A percentile compares a stretch with the other conserved stretches of the same genome.
Conservation (phyloP, 1,139 yeast genomes). For the Magnusiomyces suaveolens region DNA sequence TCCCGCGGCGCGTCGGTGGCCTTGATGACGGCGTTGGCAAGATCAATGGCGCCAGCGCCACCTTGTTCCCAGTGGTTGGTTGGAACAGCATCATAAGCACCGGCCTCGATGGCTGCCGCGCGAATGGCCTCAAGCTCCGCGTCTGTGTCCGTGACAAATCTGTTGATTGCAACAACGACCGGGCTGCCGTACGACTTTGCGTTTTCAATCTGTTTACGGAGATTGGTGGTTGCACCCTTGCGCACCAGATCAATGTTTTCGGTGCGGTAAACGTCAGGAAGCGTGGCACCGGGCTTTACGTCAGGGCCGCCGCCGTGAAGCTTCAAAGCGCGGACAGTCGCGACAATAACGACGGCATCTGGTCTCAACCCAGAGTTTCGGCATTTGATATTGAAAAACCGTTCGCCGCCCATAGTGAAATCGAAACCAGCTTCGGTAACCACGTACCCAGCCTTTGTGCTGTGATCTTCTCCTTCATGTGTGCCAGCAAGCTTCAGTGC, state of each 20-base stretch:
- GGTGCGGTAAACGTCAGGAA: slow-evolving; percentile 75
- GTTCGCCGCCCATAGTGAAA: slow-evolving; percentile 98
- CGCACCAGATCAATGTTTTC: slow-evolving; percentile 80
- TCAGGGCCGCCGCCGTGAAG: slow-evolving; percentile 99
- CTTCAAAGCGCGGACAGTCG: slow-evolving; percentile 94
- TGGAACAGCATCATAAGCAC: slow-evolving; percentile 88
- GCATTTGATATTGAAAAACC: slow-evolving; percentile 93
- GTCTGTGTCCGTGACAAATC: slow-evolving; percentile 75
- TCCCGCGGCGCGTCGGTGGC: slow-evolving; percentile 57
- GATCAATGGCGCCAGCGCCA: slow-evolving; percentile 83
- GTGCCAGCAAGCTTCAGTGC: slow-evolving; percentile 89
- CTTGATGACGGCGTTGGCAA: slow-evolving; percentile 75
- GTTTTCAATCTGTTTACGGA: slow-evolving; percentile 83
- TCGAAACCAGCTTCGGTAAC: slow-evolving; percentile 98
- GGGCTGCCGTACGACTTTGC: slow-evolving; percentile 85
- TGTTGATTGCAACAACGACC: slow-evolving; percentile 89
- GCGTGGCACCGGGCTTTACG: slow-evolving; percentile 88
- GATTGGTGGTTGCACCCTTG: slow-evolving; percentile 69
- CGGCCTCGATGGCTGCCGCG: slow-evolving; percentile 81
- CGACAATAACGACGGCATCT: slow-evolving; percentile 89
- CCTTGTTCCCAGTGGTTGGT: slow-evolving; percentile 98
- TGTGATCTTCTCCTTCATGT: slow-evolving; percentile 42
- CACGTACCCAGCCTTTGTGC: slow-evolving; percentile 79
- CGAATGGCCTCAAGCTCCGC: slow-evolving; percentile 78
- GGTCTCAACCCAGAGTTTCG: slow-evolving; percentile 87